Evolutionary conservation across 352 stramenopile genomes (phyloP), one percentile per base, ranked within the genome.

Genomic region (Plasmopara muralis): DNA sequence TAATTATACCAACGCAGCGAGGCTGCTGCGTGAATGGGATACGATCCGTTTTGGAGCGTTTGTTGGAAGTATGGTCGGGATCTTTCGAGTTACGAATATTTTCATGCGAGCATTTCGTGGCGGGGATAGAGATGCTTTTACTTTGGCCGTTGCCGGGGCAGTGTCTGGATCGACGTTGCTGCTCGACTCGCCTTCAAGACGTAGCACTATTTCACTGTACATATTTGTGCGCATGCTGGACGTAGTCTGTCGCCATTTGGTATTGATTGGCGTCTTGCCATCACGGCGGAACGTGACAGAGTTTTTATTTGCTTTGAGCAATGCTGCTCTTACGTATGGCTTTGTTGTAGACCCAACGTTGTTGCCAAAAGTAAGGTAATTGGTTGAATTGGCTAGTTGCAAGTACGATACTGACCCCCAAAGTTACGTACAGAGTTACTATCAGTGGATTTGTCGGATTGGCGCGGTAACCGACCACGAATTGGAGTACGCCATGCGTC

Each of bases 191-290:
- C 66, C 69, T 8, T 66, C 66, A 9, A 71, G 83, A 8, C 79
- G 81, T 9, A 80, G 44, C 35, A 86, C 79, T 18, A 85, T 92
- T 46, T 77, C 83, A 51, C 66, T 94, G 38, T 94, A 94, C 60
- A 83, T 91, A 46, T 90, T 94, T 53, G 74, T 92, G 35, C 78
- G 81, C 39, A 89, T 91, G 79, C 60, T 94, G 30, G 81, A 94
- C 56, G 70, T 94, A 5, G 68, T 90, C 10, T 77, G 78, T 15
- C 79, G 83, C 38, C 79, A 89, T 43, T 64, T 90, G 31, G 76
- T 70, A 44, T 72, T 72, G 2, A 67, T 72, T 25, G 71, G 69
- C 6, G 53, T 68, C 31, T 51, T 91, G 12, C 76, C 77, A 1
- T 68, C 65, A 15, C 82, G 71, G 67, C 53, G 69, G 29, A 87